Conservation (phyloP, 306 rosid genomes). For the Malus asiatica region DNA sequence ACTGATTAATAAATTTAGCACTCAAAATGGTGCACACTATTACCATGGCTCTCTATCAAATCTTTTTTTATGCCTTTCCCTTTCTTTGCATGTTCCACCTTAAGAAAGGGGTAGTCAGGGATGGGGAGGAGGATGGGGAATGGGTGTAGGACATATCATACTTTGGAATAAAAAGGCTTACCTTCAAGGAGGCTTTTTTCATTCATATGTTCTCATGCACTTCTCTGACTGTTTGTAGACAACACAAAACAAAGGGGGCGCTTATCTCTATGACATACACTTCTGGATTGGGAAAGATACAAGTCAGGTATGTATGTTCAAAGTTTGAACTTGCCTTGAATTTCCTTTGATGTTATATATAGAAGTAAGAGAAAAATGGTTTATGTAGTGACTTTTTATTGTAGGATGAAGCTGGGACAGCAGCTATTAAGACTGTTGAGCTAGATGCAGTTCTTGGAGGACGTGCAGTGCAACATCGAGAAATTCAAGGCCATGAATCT, state of each 20-base stretch:
- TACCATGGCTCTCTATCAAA: neutral
- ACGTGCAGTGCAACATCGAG: slow-evolving; percentile 95
- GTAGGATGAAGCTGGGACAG: slow-evolving; percentile 97
- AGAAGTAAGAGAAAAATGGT: slow-evolving; percentile 4
- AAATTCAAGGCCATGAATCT: slow-evolving; percentile 93
- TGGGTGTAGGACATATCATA: neutral
- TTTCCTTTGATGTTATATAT: neutral
- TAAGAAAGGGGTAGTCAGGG: neutral
- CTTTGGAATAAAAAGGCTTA: neutral
- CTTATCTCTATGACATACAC: slow-evolving; percentile 77
- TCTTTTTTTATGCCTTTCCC: neutral
- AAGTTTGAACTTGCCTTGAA: neutral
- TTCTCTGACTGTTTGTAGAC: slow-evolving; percentile 52
- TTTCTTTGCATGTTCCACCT: neutral
- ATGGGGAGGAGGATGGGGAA: neutral
- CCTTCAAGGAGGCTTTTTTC: neutral
- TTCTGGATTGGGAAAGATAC: slow-evolving; percentile 99
- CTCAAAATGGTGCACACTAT: neutral
- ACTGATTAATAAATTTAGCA: neutral
- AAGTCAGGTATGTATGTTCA: slow-evolving; percentile 57
- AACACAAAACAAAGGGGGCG: slow-evolving; percentile 85
- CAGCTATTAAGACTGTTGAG: slow-evolving; percentile 92
- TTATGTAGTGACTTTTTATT: slow-evolving; percentile 13
- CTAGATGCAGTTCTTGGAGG: slow-evolving; percentile 92
- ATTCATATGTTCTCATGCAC: neutral